Percentiles rank a stretch among this genome's conserved stretches.
These are phyloP conservation scores for Kodamaea sagamina DNA, from an alignment of 805 yeast genomes.

Conservation along the genomic window DNA sequence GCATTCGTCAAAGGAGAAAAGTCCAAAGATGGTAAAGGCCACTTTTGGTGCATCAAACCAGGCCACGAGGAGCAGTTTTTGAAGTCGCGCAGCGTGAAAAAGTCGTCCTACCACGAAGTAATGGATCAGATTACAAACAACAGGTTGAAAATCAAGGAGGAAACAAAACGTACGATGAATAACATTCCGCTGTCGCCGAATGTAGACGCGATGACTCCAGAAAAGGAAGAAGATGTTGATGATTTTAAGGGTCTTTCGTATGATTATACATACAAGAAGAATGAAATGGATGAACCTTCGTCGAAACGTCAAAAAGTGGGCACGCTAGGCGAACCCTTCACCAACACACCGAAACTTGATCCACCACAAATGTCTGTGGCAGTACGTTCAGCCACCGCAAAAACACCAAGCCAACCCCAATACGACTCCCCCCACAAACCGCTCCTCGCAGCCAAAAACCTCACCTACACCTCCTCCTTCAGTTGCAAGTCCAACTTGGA, in stretches of 20 bases:
- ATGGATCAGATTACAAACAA: constrained; percentile 39
- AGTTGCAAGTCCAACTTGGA: constrained; percentile 67
- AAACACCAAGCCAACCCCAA: constrained; percentile 1
- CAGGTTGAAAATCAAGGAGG: constrained; percentile 16
- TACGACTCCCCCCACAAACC: constrained; percentile 42
- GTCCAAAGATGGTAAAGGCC: constrained; percentile 88
- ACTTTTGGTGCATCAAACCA: constrained; percentile 88
- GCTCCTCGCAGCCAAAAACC: constrained; percentile 40
- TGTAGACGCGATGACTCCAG: constrained; percentile 16
- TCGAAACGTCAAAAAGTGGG: constrained; percentile 4
- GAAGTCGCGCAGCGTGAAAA: constrained; percentile 56
- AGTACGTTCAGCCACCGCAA: constrained; percentile 24
- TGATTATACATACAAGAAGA: constrained; percentile 11
- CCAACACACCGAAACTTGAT: constrained; percentile 10
- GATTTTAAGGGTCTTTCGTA: constrained; percentile 10
- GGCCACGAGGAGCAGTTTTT: constrained; percentile 82
- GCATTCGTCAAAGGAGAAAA: constrained; percentile 90
- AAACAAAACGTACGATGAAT: constrained; percentile 20
- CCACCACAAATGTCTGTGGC: constrained; percentile 18
- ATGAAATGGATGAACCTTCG: constrained; percentile 6
- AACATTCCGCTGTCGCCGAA: constrained; percentile 38
- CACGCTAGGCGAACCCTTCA: constrained; percentile 16
- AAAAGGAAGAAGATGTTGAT: constrained; percentile 20
- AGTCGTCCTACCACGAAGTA: constrained; percentile 43
- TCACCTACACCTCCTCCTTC: constrained; percentile 63